A percentile compares a stretch with the other conserved stretches of the same genome.
Evolutionary conservation across 495 filamentous ascomycete species (phyloP).

Genomic region (Extremus antarcticus): DNA sequence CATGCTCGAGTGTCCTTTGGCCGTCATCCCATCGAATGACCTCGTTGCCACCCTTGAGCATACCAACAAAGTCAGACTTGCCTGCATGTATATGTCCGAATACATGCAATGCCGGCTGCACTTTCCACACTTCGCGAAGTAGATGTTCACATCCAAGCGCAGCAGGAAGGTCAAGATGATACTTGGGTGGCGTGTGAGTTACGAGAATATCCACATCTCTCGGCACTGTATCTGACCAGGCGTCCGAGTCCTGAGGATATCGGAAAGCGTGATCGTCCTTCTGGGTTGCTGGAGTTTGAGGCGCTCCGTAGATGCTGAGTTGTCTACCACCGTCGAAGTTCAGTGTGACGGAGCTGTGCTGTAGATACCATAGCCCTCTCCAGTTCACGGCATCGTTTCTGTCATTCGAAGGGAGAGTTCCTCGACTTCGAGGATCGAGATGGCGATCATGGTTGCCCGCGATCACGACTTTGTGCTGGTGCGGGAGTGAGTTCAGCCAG

Average conservation of each 20-base stretch:
- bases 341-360: slow-evolving; percentile 46
- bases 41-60: slow-evolving; percentile 41
- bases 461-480: slow-evolving; percentile 70
- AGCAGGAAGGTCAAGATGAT: slow-evolving; percentile 57
- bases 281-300: slow-evolving; percentile 51
- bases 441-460: slow-evolving; percentile 84
- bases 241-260: slow-evolving; percentile 48
- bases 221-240: slow-evolving; percentile 59
- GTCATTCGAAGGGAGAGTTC: slow-evolving; percentile 29
- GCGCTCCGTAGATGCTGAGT: slow-evolving; percentile 51
- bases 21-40: slow-evolving; percentile 68
- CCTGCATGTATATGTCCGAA: slow-evolving; percentile 81
- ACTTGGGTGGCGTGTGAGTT: slow-evolving; percentile 66
- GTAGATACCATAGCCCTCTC: slow-evolving; percentile 51
- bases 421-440: slow-evolving; percentile 50
- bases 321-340: slow-evolving; percentile 30
- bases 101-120: slow-evolving; percentile 69
- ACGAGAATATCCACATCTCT: slow-evolving; percentile 68
- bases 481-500: slow-evolving; percentile 64
- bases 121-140: slow-evolving; percentile 64
- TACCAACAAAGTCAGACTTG: slow-evolving; percentile 6
- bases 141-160: slow-evolving; percentile 66
- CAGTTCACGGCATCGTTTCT: slow-evolving; percentile 39
- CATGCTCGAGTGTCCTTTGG: slow-evolving; percentile 58
- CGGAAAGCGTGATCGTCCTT: slow-evolving; percentile 57